Conservation (phyloP, 306 rosid species). For the Lagenaria siceraria region DNA sequence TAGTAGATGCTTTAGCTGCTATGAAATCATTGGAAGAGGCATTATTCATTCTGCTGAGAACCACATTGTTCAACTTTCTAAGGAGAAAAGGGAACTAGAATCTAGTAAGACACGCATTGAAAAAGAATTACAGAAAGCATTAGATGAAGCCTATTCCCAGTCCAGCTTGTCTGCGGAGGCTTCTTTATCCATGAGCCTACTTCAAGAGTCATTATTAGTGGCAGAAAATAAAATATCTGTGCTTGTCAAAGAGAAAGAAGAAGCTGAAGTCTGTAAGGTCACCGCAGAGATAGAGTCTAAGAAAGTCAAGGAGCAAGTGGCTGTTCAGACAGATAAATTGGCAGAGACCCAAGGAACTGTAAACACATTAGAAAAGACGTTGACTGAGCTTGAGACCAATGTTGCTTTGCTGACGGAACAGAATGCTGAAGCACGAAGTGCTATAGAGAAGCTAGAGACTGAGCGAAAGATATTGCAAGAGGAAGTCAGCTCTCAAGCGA, state of each 20-base stretch:
- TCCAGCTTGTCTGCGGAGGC: constrained; percentile 30
- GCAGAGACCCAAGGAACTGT: constrained; percentile 52
- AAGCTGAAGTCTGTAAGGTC: constrained; percentile 40
- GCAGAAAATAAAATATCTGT: constrained; percentile 45
- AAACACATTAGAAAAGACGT: constrained; percentile 50
- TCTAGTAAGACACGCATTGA: constrained; percentile 27
- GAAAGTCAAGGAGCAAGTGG: constrained; percentile 49
- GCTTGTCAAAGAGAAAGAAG: constrained; percentile 56
- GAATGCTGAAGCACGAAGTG: constrained; percentile 38
- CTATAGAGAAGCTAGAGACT: constrained; percentile 44
- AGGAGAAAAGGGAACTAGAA: constrained; percentile 58
- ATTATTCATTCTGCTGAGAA: constrained; percentile 48
- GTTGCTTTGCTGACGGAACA: constrained; percentile 45
- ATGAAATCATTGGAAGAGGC: constrained; percentile 43
- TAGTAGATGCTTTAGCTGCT: constrained; percentile 47
- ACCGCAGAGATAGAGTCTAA: constrained; percentile 51
- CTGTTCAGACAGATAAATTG: constrained; percentile 36
- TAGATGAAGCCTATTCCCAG: constrained; percentile 32
- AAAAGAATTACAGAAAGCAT: constrained; percentile 51
- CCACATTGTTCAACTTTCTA: constrained; percentile 42
- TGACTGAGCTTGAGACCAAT: constrained; percentile 38
- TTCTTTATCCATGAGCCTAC: constrained; percentile 29
- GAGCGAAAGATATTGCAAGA: constrained; percentile 62
- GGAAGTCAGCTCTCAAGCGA: constrained; percentile 38
- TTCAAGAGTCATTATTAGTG: constrained; percentile 54